These are phyloP conservation scores for Knufia fluminis DNA, from an alignment of 2,329 filamentous ascomycete species.

Conservation along the genomic window DNA sequence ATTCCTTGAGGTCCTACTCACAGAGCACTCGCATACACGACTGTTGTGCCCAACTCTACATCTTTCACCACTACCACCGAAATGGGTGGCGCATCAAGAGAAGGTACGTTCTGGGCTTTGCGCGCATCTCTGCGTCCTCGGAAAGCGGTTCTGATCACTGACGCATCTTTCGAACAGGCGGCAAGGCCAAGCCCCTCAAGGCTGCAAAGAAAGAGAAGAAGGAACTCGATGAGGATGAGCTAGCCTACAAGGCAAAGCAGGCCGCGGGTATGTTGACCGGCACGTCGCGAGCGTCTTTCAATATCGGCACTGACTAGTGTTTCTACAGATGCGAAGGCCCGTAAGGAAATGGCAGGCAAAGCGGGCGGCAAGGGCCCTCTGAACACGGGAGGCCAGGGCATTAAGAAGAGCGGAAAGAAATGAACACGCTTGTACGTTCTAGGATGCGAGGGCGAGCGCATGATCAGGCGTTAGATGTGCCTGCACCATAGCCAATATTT, in stretches of 20 bases:
- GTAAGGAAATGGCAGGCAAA: slow-evolving; percentile 73
- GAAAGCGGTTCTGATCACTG: slow-evolving; percentile 1
- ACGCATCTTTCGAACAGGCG: slow-evolving; percentile 43
- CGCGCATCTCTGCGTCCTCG: not conserved
- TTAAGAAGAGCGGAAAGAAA: slow-evolving; percentile 68
- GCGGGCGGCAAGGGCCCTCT: slow-evolving; percentile 81
- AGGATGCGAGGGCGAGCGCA: no score
- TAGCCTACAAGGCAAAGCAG: slow-evolving; percentile 75
- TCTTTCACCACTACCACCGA: not conserved
- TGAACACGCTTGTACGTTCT: not conserved
- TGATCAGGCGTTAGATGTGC: not conserved
- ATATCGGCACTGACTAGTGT: slow-evolving; percentile 9
- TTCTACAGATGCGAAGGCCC: slow-evolving; percentile 64
- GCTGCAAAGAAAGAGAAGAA: slow-evolving; percentile 73
- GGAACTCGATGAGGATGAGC: slow-evolving; percentile 79
- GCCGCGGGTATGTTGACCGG: slow-evolving; percentile 56
- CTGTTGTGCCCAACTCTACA: no score
- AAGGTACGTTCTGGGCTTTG: slow-evolving; percentile 40
- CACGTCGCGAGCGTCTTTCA: not conserved
- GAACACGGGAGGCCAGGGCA: slow-evolving; percentile 74
- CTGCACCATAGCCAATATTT: not conserved
- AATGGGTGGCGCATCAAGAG: slow-evolving; percentile 60
- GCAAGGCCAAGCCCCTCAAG: slow-evolving; percentile 81
- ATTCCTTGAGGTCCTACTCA: no score
- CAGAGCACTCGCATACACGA: no score